Conservation (phyloP, 2,329 filamentous ascomycete species). For the Sarocladium brachiariae region DNA sequence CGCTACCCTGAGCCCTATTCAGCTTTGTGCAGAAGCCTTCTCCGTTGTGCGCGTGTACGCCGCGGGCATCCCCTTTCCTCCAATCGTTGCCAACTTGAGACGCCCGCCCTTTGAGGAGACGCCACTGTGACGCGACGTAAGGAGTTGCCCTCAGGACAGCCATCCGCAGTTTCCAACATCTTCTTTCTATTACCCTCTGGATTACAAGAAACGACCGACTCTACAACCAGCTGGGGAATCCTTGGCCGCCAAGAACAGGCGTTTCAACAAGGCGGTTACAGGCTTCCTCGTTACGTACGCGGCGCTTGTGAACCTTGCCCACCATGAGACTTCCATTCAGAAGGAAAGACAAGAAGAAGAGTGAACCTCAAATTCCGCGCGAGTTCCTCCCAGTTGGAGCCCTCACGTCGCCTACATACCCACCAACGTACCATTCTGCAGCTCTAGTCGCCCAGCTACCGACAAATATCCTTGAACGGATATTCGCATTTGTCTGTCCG, state of each 20-base stretch:
- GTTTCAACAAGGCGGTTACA: not conserved
- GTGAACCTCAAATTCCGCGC: conserved; percentile 22
- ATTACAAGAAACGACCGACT: not conserved
- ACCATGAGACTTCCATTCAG: conserved; percentile 31
- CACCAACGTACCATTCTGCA: conserved; percentile 35
- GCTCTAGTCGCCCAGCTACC: conserved; percentile 51
- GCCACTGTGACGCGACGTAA: not conserved
- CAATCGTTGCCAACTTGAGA: conserved; percentile 1
- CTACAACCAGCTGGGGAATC: not conserved
- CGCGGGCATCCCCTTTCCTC: not conserved
- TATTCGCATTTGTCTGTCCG: conserved; percentile 78
- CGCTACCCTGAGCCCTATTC: not conserved
- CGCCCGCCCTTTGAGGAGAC: not conserved
- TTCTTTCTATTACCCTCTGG: not conserved
- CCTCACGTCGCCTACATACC: conserved; percentile 22
- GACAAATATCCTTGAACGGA: conserved; percentile 61
- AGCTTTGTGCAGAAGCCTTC: not conserved
- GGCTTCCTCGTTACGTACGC: not conserved
- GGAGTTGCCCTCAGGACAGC: not conserved
- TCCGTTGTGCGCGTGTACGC: not conserved
- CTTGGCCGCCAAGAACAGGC: not conserved
- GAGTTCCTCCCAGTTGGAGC: conserved; percentile 22
- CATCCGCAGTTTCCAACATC: not conserved
- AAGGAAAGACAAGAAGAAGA: conserved; percentile 31
- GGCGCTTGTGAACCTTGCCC: conserved; percentile 7